Percentiles rank a stretch among this genome's conserved stretches.
Conservation (phyloP, 2,329 filamentous ascomycete genomes). For the Penicillium digitatum region DNA sequence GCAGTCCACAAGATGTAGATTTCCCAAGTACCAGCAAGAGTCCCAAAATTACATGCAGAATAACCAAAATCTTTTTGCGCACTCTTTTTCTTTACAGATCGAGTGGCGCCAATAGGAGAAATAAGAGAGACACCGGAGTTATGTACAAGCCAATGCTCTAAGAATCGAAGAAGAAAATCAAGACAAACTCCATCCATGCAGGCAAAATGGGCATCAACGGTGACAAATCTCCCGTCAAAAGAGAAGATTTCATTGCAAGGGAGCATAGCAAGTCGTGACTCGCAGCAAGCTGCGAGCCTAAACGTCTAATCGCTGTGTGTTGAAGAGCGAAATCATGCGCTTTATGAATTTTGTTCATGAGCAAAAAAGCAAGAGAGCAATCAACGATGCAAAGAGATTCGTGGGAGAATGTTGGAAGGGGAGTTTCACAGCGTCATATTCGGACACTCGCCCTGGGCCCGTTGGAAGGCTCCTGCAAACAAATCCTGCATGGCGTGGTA, state of each 20-base stretch:
- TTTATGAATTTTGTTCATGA: slow-evolving; percentile 12
- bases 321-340: not conserved
- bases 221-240: slow-evolving; percentile 1
- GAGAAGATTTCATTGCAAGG: slow-evolving; percentile 4
- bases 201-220: slow-evolving; percentile 6
- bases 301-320: slow-evolving; percentile 3
- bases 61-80: slow-evolving; percentile 8
- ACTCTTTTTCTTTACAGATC: not conserved
- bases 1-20: not conserved
- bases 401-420: not conserved
- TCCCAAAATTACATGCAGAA: slow-evolving; percentile 17
- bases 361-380: slow-evolving; percentile 4
- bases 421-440: slow-evolving; percentile 25
- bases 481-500: slow-evolving; percentile 95
- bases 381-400: slow-evolving; percentile 3
- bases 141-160: slow-evolving; percentile 2
- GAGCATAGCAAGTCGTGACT: slow-evolving; percentile 1
- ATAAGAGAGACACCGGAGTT: not conserved
- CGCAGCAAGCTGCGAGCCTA: not conserved
- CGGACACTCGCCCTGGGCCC: slow-evolving; percentile 54
- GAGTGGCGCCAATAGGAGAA: not conserved
- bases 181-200: slow-evolving; percentile 23
- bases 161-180: slow-evolving; percentile 5
- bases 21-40: slow-evolving; percentile 1
- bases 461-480: slow-evolving; percentile 71